Evolutionary conservation across 2,329 filamentous ascomycete species (phyloP).

Genomic region (Neopestalotiopsis sp.): DNA sequence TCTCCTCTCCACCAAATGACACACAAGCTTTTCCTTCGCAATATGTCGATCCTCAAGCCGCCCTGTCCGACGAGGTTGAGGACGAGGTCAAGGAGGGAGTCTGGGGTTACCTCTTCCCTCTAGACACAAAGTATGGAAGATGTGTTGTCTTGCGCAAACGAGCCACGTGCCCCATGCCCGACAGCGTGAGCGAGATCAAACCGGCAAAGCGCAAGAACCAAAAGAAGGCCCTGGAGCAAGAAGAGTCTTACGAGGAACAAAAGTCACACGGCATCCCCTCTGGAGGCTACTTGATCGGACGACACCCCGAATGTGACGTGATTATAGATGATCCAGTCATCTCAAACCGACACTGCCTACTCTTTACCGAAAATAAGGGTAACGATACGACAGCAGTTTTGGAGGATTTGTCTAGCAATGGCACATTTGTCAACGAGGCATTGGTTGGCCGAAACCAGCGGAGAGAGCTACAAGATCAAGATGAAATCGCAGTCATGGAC

Average conservation of each 20-base stretch:
- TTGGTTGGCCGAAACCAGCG: conserved; percentile 91
- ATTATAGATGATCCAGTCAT: conserved; percentile 78
- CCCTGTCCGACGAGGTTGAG: conserved; percentile 80
- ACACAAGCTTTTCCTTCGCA: conserved; percentile 71
- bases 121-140: conserved; percentile 72
- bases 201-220: conserved; percentile 46
- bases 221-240: conserved; percentile 55
- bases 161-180: conserved; percentile 68
- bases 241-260: conserved; percentile 65
- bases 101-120: conserved; percentile 92
- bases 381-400: conserved; percentile 72
- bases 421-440: conserved; percentile 93
- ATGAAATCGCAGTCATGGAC: conserved; percentile 87
- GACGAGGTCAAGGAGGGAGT: conserved; percentile 85
- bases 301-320: conserved; percentile 91
- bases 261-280: conserved; percentile 68
- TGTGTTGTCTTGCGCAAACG: conserved; percentile 77
- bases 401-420: conserved; percentile 94
- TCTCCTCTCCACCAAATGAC: conserved; percentile 69
- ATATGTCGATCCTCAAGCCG: conserved; percentile 73
- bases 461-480: conserved; percentile 84
- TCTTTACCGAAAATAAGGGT: conserved; percentile 67
- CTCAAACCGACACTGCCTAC: conserved; percentile 81
- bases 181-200: conserved; percentile 45
- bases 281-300: conserved; percentile 87